A percentile compares a stretch with the other conserved stretches of the same genome.
phyloP scores from a whole-genome alignment of 495 filamentous ascomycete genomes.

The Gamarada debralockiae region DNA sequence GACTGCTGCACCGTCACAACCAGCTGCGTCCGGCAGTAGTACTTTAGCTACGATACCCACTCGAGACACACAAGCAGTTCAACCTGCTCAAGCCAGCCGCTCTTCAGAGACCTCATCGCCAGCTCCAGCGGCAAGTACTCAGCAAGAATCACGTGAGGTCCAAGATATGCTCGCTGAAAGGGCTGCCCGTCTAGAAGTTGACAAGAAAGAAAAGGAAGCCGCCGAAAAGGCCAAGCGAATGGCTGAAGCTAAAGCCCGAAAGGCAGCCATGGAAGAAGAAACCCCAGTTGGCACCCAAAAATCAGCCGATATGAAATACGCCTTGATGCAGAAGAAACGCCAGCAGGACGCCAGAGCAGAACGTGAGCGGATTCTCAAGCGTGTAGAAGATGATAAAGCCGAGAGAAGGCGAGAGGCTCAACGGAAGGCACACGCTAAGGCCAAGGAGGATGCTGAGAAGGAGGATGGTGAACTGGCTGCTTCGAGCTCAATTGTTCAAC shows the following conservation, averaged over 20 bases:
- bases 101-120: not conserved
- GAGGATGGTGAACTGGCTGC: conserved; percentile 5
- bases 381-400: conserved; percentile 64
- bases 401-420: conserved; percentile 52
- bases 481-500: not conserved
- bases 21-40: not conserved
- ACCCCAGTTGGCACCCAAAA: conserved; percentile 28
- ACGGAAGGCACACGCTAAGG: conserved; percentile 34
- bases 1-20: not conserved
- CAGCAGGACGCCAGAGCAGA: conserved; percentile 55
- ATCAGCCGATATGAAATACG: conserved; percentile 34
- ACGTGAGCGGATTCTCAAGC: conserved; percentile 54
- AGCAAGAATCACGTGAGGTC: not conserved
- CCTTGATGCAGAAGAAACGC: conserved; percentile 36
- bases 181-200: conserved; percentile 8
- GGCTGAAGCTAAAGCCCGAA: conserved; percentile 10
- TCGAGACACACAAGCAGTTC: not conserved
- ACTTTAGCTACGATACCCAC: too few species aligned
- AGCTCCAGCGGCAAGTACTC: not conserved
- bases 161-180: conserved; percentile 14
- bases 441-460: conserved; percentile 15
- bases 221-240: conserved; percentile 13
- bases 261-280: conserved; percentile 23
- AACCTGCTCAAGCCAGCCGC: not conserved
- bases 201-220: conserved; percentile 16